Evolutionary conservation across 768 basidiomycete species (phyloP), one percentile per base, ranked within the genome.

Genomic region (Naganishia vaughanmartiniae): DNA sequence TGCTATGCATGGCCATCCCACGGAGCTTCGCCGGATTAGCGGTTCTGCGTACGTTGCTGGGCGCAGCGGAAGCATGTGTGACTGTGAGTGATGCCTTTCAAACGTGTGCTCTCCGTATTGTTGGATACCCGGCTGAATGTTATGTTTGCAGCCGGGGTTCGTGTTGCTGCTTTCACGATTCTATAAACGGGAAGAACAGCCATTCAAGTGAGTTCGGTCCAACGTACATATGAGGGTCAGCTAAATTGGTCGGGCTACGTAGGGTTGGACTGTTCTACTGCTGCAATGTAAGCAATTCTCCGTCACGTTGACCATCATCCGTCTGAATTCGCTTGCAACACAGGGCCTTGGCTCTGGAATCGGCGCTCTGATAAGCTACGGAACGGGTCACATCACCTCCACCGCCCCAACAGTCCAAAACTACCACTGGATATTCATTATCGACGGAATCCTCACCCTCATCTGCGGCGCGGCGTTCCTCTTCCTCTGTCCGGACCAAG

Each of bases 171-270:
- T 74, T 51, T 69, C 72, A 19, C 54, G 73, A 2, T 76, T 75
- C 65, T 76, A 74, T 54, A 75, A 74, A 56, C 54, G 74, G 14
- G 76, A 76, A 39, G 76, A 76, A 58, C 76, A 76, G 39, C 76
- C 76, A 2, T 67, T 76, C 60, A 63, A 63, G 60, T 63, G 60
- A 63, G 60, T 63, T 26, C 30, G 21, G n/a, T 39, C 2, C 31
- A 24, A 1, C 39, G 24, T 21, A 21, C 31, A 9, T 6, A 34
- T 12, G 34, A 34, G n/a, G 34, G 36, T 39, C 30, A 26, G 24
- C 34, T 21, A 12, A 58, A 34, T 39, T 28, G 14, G 19, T 21
- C 24, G 48, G 48, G n/a, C n/a, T 24, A n/a, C 12, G 17, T 28
- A 67, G 76, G 39, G 76, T 73, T 31, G 74, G 76, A 9, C 39